Evolutionary conservation across 768 basidiomycete species (phyloP).

Genomic region (Leccinum fibrillosum): DNA sequence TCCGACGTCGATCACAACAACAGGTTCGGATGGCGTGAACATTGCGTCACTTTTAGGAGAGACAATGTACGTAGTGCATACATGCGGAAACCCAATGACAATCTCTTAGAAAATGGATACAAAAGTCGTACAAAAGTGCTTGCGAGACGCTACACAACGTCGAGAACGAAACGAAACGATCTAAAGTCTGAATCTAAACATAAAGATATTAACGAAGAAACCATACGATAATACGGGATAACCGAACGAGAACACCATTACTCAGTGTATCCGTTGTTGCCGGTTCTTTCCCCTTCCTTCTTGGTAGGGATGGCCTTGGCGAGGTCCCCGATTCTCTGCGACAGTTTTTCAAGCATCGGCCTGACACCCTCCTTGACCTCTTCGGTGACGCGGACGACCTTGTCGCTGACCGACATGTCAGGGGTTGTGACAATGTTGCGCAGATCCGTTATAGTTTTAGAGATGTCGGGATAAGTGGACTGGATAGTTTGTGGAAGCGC

Average conservation of each 20-base stretch:
- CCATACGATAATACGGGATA: conserved; percentile 8
- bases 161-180: conserved; percentile 12
- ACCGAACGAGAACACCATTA: conserved; percentile 1
- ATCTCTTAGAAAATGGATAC: conserved; percentile 7
- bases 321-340: conserved; percentile 36
- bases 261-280: conserved; percentile 13
- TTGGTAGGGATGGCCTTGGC: conserved; percentile 24
- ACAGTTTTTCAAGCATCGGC: conserved; percentile 56
- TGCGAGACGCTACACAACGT: conserved; percentile 13
- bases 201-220: conserved; percentile 10
- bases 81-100: conserved; percentile 8
- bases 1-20: background rate
- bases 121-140: conserved; percentile 22
- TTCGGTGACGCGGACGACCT: conserved; percentile 50
- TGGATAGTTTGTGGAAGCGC: conserved; percentile 60
- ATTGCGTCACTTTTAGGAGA: conserved; percentile 1
- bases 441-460: conserved; percentile 51
- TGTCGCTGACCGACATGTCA: conserved; percentile 59
- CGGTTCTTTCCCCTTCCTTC: conserved; percentile 23
- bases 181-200: conserved; percentile 29
- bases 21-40: background rate
- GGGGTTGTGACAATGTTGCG: conserved; percentile 48
- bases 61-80: conserved; percentile 15
- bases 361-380: conserved; percentile 60
- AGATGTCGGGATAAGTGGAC: conserved; percentile 53